These are phyloP conservation scores for Sphenostylis stenocarpa DNA, from an alignment of 306 rosid genomes.

Conservation along the genomic window DNA sequence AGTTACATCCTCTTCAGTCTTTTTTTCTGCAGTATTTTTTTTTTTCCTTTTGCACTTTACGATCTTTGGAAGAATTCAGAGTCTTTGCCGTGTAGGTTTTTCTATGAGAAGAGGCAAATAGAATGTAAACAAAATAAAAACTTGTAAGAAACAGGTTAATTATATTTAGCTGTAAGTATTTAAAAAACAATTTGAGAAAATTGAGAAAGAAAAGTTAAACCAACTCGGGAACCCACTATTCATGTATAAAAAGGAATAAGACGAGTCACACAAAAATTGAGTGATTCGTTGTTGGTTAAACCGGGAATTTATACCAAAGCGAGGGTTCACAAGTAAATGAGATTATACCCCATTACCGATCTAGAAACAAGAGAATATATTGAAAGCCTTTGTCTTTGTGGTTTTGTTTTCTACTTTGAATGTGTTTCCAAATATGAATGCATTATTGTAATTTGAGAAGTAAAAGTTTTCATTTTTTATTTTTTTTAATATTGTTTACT, in stretches of 20 bases:
- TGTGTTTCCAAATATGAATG: background rate
- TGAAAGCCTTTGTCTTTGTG: background rate
- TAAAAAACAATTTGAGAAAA: background rate
- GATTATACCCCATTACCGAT: constrained; percentile 4
- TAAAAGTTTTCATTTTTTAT: no score
- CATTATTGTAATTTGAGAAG: background rate
- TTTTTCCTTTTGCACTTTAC: background rate
- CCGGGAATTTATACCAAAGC: constrained; percentile 29
- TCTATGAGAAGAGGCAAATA: no score
- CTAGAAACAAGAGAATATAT: constrained; percentile 16
- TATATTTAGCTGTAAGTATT: background rate
- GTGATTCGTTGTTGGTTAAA: constrained; percentile 15
- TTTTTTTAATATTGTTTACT: no score
- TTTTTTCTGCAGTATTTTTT: background rate
- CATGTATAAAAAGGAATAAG: constrained; percentile 3
- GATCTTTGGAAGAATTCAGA: no score
- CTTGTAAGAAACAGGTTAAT: no score
- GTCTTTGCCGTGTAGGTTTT: background rate
- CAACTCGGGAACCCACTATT: background rate
- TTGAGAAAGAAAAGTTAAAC: background rate
- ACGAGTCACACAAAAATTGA: background rate
- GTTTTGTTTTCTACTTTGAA: background rate
- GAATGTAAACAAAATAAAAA: no score
- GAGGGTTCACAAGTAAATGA: constrained; percentile 25
- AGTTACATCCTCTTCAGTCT: background rate